These are phyloP conservation scores for Cordyceps cateniannulata DNA, from an alignment of 2,329 filamentous ascomycete genomes.

Conservation along the genomic window DNA sequence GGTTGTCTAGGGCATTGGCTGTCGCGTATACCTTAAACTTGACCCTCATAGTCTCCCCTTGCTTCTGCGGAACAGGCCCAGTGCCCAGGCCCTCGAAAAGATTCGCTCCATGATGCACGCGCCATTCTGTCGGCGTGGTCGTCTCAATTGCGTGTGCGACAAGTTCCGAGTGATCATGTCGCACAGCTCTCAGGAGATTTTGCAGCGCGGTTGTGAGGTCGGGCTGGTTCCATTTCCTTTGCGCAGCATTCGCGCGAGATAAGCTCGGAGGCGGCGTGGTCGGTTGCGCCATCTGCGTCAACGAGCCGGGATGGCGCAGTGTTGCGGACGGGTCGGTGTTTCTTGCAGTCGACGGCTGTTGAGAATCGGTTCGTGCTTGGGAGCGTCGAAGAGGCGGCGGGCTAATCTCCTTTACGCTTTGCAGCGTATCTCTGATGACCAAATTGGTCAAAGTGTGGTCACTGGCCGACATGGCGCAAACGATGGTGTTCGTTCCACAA, in stretches of 20 bases:
- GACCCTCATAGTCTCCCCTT: conserved; percentile 38
- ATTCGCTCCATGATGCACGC: conserved; percentile 36
- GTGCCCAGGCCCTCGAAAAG: conserved; percentile 40
- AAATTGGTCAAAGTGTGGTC: conserved; percentile 1
- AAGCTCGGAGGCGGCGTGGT: conserved; percentile 12
- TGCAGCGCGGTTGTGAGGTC: conserved; percentile 23
- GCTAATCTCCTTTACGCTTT: conserved; percentile 18
- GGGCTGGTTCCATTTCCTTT: not conserved
- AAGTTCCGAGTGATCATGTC: conserved; percentile 38
- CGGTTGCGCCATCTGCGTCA: conserved; percentile 5
- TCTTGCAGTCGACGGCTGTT: not conserved
- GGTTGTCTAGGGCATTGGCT: not conserved
- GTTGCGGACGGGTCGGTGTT: conserved; percentile 13
- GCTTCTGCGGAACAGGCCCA: conserved; percentile 28
- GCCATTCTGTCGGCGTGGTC: conserved; percentile 34
- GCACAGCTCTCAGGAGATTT: conserved; percentile 36
- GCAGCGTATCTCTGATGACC: not conserved
- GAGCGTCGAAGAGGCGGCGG: conserved; percentile 23
- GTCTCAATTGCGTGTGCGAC: conserved; percentile 39
- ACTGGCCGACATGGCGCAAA: conserved; percentile 7
- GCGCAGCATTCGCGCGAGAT: not conserved
- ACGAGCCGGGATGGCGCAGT: conserved; percentile 1
- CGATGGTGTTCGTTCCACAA: conserved; percentile 2
- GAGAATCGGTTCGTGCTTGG: not conserved
- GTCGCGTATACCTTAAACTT: conserved; percentile 40